Percentiles rank a stretch among this genome's conserved stretches.
These are phyloP conservation scores for Lodderomyces beijingensis DNA, from an alignment of 1,139 yeast genomes.

Conservation along the genomic window DNA sequence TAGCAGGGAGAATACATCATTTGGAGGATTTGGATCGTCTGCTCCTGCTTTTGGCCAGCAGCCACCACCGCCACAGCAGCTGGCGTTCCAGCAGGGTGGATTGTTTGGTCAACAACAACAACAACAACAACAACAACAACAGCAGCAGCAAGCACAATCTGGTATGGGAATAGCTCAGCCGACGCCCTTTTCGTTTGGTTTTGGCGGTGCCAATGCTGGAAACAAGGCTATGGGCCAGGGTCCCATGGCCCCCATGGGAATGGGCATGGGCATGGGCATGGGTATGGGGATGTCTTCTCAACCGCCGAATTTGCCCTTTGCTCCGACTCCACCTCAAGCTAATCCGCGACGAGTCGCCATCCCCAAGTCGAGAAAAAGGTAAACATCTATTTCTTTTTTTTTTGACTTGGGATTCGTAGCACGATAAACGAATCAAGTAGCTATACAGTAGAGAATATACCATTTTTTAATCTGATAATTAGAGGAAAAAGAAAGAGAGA, in stretches of 20 bases:
- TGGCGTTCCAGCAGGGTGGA: constrained; percentile 3
- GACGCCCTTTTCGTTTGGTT: no score
- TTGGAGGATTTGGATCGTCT: constrained; percentile 4
- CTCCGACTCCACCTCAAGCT: constrained; percentile 14
- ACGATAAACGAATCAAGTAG: no score
- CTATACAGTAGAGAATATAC: no score
- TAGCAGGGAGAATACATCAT: constrained; percentile 12
- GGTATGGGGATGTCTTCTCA: constrained; percentile 5
- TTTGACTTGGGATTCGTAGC: no score
- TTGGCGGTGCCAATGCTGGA: constrained; percentile 3
- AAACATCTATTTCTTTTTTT: no score
- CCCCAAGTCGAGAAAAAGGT: constrained; percentile 27
- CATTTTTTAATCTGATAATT: no score
- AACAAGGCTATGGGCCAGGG: no score
- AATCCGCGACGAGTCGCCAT: constrained; percentile 26
- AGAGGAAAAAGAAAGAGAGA: no score
- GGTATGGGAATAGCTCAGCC: no score
- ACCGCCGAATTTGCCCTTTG: constrained; percentile 1
- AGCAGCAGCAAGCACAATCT: constrained; percentile 1
- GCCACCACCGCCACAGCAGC: constrained; percentile 3
- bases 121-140: constrained; percentile 5
- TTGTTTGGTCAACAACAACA: constrained; percentile 7
- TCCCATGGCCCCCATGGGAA: no score
- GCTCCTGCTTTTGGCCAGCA: constrained; percentile 3
- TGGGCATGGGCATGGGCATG: no score